phyloP scores from a whole-genome alignment of 495 filamentous ascomycete species.

The Podospora anserina region DNA sequence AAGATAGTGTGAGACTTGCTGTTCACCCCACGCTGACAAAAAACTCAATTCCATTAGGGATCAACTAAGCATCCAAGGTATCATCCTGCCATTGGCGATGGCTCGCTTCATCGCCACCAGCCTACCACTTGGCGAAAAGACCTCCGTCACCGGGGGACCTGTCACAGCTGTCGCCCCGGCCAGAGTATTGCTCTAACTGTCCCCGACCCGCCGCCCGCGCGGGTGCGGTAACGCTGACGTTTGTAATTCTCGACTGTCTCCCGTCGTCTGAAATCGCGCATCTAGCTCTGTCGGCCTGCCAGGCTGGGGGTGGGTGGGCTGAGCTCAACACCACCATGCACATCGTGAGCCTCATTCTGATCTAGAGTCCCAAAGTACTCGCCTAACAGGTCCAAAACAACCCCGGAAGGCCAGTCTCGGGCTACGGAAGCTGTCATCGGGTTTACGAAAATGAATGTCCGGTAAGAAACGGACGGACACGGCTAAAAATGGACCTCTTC shows the following conservation, averaged over 20 bases:
- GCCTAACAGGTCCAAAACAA: background rate
- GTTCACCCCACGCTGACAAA: constrained; percentile 4
- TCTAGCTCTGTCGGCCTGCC: background rate
- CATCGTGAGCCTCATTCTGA: background rate
- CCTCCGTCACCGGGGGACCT: constrained; percentile 19
- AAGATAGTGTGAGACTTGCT: constrained; percentile 30
- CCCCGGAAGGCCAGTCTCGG: background rate
- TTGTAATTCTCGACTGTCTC: constrained; percentile 7
- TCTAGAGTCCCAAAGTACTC: background rate
- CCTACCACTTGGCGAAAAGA: background rate
- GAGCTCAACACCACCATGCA: background rate
- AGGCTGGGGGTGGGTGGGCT: background rate
- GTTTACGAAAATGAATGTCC: constrained; percentile 20
- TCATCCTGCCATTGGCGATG: background rate
- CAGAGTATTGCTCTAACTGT: constrained; percentile 9
- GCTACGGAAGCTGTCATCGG: constrained; percentile 6
- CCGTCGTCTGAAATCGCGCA: constrained; percentile 20
- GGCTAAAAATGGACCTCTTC: constrained; percentile 19
- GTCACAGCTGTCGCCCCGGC: background rate
- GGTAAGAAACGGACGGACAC: constrained; percentile 21
- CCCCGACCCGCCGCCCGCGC: constrained; percentile 1
- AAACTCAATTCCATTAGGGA: too few relatives aligned
- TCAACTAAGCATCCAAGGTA: background rate
- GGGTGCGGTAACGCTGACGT: constrained; percentile 13
- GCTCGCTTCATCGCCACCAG: constrained; percentile 9